Base-by-base conservation (phyloP, 2,329 filamentous ascomycete genomes). In the Cercospora beticola region DNA sequence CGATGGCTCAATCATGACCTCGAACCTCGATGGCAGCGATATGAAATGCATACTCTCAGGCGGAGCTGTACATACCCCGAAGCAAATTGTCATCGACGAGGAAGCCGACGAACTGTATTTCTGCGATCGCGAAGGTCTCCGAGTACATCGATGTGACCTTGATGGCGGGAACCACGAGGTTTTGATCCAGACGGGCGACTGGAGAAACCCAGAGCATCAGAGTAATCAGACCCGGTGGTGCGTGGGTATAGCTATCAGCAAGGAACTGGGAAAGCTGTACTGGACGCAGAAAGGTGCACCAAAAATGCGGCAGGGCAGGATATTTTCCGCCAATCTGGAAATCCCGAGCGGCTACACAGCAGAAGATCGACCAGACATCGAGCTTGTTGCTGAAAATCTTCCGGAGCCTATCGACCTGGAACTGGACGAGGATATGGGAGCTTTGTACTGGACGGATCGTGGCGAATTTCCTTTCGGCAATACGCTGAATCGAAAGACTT, bases 401-500 rank as follows among this genome's bases (percentile, higher is more conserved):
- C 86, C 86, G 0, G 86, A 88, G 73, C 84, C 85, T 0, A 86
- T 89, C 67, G 86, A 89, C 71, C 76, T 89, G 0, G 86, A 87
- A 33, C 72, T 88, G 0, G 85, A 88, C 16, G 80, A 82, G 12
- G 76, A 79, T 0, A 74, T 75, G 2, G 74, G 81, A 30, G 78
- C 75, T 1, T 77, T 89, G 28, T 89, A 86, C 75, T 89, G 87
- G 87, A 88, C 87, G 0, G 87, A 89, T 70, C 80, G 87, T 0
- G 88, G 87, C 4, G 87, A 89, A 70, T 76, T 84, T 0, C 87
- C 87, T 0, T 74, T 77, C 8, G 87, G 87, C 0, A 88, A 87
- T 73, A 82, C 82, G 10, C 70, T 89, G 67, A 86, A 88, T 73
- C 75, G 80, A 5, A 73, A 72, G 64, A 62, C 61, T 6, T 31